These are phyloP conservation scores for Datisca glomerata DNA, from an alignment of 306 rosid species.

Conservation along the genomic window DNA sequence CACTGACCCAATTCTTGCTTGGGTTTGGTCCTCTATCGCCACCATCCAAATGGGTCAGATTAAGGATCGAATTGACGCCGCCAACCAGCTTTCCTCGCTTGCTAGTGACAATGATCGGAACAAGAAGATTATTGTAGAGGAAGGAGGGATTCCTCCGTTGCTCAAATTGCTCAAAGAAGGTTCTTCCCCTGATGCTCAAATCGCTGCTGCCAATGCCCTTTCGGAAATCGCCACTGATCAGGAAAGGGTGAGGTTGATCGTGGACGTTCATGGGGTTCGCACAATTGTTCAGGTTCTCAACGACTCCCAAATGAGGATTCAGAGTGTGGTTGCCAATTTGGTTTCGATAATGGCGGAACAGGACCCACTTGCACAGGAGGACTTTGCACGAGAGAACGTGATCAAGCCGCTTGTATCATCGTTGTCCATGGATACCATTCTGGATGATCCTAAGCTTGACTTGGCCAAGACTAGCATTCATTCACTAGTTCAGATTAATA, in stretches of 20 bases:
- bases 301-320: constrained; percentile 50
- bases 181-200: constrained; percentile 49
- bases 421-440: constrained; percentile 49
- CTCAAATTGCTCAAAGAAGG: constrained; percentile 56
- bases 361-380: constrained; percentile 36
- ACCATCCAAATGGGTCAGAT: constrained; percentile 66
- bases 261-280: constrained; percentile 35
- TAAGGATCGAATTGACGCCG: constrained; percentile 55
- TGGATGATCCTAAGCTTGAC: constrained; percentile 37
- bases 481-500: constrained; percentile 40
- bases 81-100: constrained; percentile 32
- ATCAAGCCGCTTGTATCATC: constrained; percentile 51
- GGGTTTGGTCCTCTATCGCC: constrained; percentile 67
- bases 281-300: constrained; percentile 49
- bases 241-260: constrained; percentile 25
- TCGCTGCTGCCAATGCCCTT: constrained; percentile 62
- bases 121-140: constrained; percentile 63
- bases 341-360: constrained; percentile 59
- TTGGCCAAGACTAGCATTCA: constrained; percentile 37
- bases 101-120: constrained; percentile 49
- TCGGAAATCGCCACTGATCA: constrained; percentile 29
- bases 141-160: constrained; percentile 61
- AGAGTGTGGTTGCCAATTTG: constrained; percentile 43
- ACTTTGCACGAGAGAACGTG: constrained; percentile 68
- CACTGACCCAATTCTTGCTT: constrained; percentile 66